Conservation (phyloP, 2,329 filamentous ascomycete genomes). For the Phyllosticta citrichinensis region DNA sequence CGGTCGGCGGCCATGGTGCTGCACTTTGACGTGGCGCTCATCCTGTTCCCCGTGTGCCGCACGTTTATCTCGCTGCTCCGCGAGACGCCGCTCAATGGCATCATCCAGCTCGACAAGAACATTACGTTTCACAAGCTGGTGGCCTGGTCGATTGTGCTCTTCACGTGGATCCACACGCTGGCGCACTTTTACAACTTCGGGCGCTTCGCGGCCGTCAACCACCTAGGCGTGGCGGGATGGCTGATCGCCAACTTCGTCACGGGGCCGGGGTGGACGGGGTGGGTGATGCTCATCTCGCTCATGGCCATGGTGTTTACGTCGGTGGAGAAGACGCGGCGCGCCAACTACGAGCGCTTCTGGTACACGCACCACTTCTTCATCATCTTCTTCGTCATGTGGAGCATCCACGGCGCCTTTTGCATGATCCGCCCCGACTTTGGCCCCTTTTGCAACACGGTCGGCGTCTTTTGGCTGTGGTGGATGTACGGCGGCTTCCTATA, state of each 20-base stretch:
- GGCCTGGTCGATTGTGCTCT: slow-evolving; percentile 82
- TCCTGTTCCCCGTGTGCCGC: slow-evolving; percentile 73
- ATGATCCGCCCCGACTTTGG: slow-evolving; percentile 81
- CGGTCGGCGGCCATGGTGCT: slow-evolving; percentile 65
- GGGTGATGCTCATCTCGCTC: slow-evolving; percentile 69
- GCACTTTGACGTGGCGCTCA: slow-evolving; percentile 70
- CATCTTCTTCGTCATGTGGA: slow-evolving; percentile 83
- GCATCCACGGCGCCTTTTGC: slow-evolving; percentile 80
- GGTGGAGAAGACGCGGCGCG: slow-evolving; percentile 64
- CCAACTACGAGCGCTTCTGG: slow-evolving; percentile 86
- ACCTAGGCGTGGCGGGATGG: slow-evolving; percentile 68
- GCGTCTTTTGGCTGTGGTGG: slow-evolving; percentile 87
- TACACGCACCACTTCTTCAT: slow-evolving; percentile 84
- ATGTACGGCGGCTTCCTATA: slow-evolving; percentile 75
- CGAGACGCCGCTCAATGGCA: slow-evolving; percentile 73
- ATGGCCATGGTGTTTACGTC: slow-evolving; percentile 73
- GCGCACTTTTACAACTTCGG: slow-evolving; percentile 84
- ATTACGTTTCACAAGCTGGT: slow-evolving; percentile 80
- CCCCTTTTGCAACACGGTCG: slow-evolving; percentile 65
- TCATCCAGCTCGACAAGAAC: slow-evolving; percentile 83
- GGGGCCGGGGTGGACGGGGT: slow-evolving; percentile 77
- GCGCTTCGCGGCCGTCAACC: slow-evolving; percentile 63
- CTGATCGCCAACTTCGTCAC: slow-evolving; percentile 67
- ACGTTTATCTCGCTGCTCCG: slow-evolving; percentile 73
- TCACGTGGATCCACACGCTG: slow-evolving; percentile 76